Percentiles rank a stretch among this genome's conserved stretches.
These are phyloP conservation scores for Salix brachista DNA, from an alignment of 345 rosid genomes.

Conservation along the genomic window DNA sequence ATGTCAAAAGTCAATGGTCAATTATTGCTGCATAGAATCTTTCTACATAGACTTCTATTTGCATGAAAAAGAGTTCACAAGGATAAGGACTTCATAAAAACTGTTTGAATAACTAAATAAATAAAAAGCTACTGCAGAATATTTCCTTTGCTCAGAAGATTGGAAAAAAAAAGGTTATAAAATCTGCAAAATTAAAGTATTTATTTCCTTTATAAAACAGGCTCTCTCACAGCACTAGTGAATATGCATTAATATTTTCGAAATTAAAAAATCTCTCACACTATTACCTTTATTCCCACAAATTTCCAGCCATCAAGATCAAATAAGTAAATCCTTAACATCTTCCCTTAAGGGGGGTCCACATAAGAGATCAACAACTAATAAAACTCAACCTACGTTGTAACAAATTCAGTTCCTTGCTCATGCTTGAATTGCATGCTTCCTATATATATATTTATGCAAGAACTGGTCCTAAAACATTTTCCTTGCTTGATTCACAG, in stretches of 20 bases:
- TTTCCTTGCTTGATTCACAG: background rate
- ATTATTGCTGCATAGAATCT: background rate
- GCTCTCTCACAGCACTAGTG: background rate
- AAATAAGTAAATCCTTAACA: background rate
- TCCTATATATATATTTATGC: background rate
- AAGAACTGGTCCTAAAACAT: background rate
- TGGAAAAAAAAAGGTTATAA: background rate
- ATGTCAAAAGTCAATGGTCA: background rate
- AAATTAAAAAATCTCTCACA: background rate
- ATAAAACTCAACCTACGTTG: too few species aligned
- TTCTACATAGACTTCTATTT: background rate
- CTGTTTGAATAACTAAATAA: background rate
- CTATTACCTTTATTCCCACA: background rate
- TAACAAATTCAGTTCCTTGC: background rate
- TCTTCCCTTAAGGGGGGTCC: too few species aligned
- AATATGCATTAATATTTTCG: background rate
- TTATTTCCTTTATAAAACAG: background rate
- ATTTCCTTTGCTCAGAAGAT: background rate
- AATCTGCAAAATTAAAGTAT: background rate
- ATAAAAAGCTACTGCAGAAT: background rate
- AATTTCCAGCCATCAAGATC: background rate
- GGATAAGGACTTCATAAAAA: background rate
- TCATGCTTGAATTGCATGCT: background rate
- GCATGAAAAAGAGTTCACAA: background rate
- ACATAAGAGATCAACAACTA: too few species aligned